Conservation (phyloP, 1,139 yeast species). For the Blastobotrys indianensis region DNA sequence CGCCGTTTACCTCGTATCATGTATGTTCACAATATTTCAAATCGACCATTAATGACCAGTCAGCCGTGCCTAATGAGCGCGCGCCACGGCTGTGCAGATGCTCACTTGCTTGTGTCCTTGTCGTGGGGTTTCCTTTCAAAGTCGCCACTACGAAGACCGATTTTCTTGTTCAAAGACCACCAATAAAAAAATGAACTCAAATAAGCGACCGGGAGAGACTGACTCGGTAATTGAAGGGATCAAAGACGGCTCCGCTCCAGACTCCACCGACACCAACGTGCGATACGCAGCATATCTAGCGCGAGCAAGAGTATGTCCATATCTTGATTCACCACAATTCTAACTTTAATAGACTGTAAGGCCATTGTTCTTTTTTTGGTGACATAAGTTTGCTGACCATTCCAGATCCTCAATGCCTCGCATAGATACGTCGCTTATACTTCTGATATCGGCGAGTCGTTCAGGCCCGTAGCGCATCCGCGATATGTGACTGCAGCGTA, state of each 20-base stretch:
- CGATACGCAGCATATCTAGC: conserved; percentile 84
- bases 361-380: neutral
- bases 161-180: no score
- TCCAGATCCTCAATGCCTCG: conserved; percentile 54
- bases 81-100: no score
- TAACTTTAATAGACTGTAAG: neutral
- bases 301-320: conserved; percentile 43
- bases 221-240: conserved; percentile 4
- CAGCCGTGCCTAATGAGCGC: no score
- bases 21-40: no score
- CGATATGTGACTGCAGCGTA: conserved; percentile 57
- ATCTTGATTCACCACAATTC: neutral
- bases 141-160: no score
- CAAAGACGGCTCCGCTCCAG: conserved; percentile 21
- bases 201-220: neutral
- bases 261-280: conserved; percentile 47
- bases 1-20: no score
- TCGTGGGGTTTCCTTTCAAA: no score
- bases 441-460: conserved; percentile 85
- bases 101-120: no score
- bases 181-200: neutral
- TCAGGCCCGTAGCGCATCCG: conserved; percentile 79
- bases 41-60: no score
- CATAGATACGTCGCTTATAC: conserved; percentile 84
- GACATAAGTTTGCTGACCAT: neutral